phyloP scores from a whole-genome alignment of 345 rosid genomes.

The Turritis glabra region DNA sequence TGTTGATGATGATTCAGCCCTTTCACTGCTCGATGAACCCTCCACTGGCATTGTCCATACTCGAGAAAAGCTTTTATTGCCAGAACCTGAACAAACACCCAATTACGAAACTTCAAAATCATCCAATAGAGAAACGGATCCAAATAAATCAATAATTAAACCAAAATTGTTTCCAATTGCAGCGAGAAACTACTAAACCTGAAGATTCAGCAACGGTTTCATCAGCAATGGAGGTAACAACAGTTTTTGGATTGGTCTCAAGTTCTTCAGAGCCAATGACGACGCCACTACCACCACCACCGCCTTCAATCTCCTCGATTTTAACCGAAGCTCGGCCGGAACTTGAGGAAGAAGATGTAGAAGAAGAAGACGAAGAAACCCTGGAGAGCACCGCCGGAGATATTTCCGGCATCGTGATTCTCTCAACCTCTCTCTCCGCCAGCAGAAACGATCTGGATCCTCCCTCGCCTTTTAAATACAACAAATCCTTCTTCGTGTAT shows the following conservation, averaged over 20 bases:
- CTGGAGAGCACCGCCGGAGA: slow-evolving; percentile 45
- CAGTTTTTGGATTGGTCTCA: slow-evolving; percentile 35
- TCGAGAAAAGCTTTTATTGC: slow-evolving; percentile 43
- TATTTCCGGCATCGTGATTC: slow-evolving; percentile 47
- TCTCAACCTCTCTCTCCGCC: slow-evolving; percentile 12
- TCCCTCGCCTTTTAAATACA: slow-evolving; percentile 24
- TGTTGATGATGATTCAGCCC: slow-evolving; percentile 42
- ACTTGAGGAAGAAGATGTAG: slow-evolving; percentile 44
- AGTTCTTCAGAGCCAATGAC: slow-evolving; percentile 38
- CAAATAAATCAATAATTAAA: neutral
- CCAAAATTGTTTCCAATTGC: neutral
- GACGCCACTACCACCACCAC: slow-evolving; percentile 35
- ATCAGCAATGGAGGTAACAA: slow-evolving; percentile 35
- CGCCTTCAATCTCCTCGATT: slow-evolving; percentile 47
- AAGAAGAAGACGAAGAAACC: slow-evolving; percentile 35
- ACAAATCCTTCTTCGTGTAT: neutral
- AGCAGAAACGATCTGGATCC: slow-evolving; percentile 53
- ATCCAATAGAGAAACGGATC: slow-evolving; percentile 11
- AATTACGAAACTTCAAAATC: neutral
- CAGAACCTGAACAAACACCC: slow-evolving; percentile 39
- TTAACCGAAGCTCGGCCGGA: slow-evolving; percentile 44
- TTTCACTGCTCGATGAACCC: slow-evolving; percentile 39
- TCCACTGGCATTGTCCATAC: slow-evolving; percentile 42
- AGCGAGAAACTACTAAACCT: slow-evolving; percentile 38
- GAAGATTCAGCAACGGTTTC: slow-evolving; percentile 45